Evolutionary conservation across 2,329 filamentous ascomycete species (phyloP).

Genomic region (Tolypocladium ophioglossoides): DNA sequence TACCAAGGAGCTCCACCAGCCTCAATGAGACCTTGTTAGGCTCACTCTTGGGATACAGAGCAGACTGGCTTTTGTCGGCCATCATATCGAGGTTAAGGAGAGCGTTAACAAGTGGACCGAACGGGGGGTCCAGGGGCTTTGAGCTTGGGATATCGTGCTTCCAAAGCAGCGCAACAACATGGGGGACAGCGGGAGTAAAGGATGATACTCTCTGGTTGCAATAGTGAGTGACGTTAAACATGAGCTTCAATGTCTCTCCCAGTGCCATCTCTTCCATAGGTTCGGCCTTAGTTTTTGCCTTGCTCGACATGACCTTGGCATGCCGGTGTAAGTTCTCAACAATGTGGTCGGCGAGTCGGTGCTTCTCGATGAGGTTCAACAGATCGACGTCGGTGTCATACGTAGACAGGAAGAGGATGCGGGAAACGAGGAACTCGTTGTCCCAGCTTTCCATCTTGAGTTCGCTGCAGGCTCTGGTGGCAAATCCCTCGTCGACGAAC

Average conservation of each 20-base stretch:
- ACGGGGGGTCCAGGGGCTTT: constrained; percentile 62
- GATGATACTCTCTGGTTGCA: constrained; percentile 48
- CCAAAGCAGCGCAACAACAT: constrained; percentile 61
- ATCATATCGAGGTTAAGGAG: constrained; percentile 68
- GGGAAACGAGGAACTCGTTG: constrained; percentile 67
- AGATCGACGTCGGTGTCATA: constrained; percentile 39
- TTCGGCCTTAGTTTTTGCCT: constrained; percentile 24
- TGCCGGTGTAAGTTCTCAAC: constrained; percentile 62
- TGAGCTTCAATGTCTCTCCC: constrained; percentile 71
- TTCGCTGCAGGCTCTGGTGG: constrained; percentile 54
- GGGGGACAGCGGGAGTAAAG: constrained; percentile 59
- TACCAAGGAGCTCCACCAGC: constrained; percentile 60
- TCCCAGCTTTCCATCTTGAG: constrained; percentile 67
- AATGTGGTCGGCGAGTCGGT: constrained; percentile 43
- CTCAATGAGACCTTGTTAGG: constrained; percentile 50
- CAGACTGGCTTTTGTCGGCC: constrained; percentile 37
- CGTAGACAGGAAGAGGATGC: constrained; percentile 32
- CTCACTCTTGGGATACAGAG: constrained; percentile 56
- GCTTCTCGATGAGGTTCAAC: constrained; percentile 34
- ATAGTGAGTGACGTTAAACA: constrained; percentile 80
- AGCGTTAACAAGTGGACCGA: constrained; percentile 66
- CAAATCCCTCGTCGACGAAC: constrained; percentile 36
- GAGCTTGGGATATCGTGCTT: constrained; percentile 42
- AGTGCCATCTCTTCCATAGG: constrained; percentile 72
- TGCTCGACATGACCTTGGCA: constrained; percentile 31